Evolutionary conservation across 352 stramenopile genomes (phyloP).

Genomic region (Pythium insidiosum): DNA sequence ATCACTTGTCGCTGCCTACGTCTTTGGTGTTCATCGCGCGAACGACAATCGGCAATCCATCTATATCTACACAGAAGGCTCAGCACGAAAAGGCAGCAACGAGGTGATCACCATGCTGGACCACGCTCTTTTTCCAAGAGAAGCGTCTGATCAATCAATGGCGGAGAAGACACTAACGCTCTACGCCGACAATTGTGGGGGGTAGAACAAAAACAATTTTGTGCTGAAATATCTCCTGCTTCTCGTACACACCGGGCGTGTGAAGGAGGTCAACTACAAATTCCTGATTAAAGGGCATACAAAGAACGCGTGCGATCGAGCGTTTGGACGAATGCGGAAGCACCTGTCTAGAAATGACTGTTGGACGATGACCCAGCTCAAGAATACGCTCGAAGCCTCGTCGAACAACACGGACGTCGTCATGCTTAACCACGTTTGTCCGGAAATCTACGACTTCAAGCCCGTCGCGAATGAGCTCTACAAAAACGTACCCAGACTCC

Average conservation of each 20-base stretch:
- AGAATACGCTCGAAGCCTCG: neutral
- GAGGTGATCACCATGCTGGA: constrained; percentile 1
- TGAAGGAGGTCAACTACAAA: neutral
- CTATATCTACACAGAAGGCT: constrained; percentile 1
- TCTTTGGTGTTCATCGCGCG: neutral
- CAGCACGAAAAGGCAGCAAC: neutral
- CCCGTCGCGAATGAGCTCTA: neutral
- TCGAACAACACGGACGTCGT: neutral
- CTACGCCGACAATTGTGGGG: constrained; percentile 2
- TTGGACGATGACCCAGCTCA: neutral
- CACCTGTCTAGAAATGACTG: neutral
- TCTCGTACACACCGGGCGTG: neutral
- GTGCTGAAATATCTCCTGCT: constrained; percentile 1
- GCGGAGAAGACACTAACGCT: neutral
- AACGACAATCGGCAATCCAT: neutral
- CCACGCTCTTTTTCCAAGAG: neutral
- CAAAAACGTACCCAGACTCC: neutral
- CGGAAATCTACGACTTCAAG: neutral
- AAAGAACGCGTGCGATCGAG: neutral
- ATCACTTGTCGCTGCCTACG: neutral
- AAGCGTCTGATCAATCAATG: no score
- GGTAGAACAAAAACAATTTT: constrained; percentile 4
- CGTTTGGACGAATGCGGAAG: neutral
- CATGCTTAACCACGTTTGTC: neutral
- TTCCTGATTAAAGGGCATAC: constrained; percentile 1